phyloP scores from a whole-genome alignment of 2,329 filamentous ascomycete genomes.

The Ceratocystis alfenasii region DNA sequence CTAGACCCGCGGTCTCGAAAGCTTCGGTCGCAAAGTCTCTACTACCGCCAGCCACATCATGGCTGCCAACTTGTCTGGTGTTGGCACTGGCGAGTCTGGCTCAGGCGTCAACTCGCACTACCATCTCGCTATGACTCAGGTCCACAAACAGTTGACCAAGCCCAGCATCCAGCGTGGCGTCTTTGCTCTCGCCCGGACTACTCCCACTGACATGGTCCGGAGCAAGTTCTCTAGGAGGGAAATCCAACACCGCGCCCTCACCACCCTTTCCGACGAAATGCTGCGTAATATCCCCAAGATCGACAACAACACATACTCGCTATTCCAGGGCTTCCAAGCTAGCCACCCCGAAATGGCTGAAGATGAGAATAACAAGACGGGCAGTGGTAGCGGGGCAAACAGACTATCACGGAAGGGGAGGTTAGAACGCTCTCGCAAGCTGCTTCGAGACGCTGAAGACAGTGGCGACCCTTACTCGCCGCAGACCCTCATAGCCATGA shows the following conservation, averaged over 20 bases:
- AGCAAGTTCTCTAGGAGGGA: slow-evolving; percentile 81
- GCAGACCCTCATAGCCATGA: slow-evolving; percentile 59
- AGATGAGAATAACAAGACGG: slow-evolving; percentile 29
- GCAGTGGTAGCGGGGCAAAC: slow-evolving; percentile 42
- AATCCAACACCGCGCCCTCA: slow-evolving; percentile 85
- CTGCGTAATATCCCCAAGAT: slow-evolving; percentile 73
- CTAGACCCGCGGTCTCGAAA: slow-evolving; percentile 77
- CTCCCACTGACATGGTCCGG: slow-evolving; percentile 85
- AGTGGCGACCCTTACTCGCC: slow-evolving; percentile 33
- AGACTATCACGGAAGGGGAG: slow-evolving; percentile 35
- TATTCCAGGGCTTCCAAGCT: slow-evolving; percentile 94
- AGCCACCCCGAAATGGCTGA: slow-evolving; percentile 63
- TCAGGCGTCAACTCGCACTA: slow-evolving; percentile 45
- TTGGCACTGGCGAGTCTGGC: slow-evolving; percentile 40
- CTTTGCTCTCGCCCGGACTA: slow-evolving; percentile 81
- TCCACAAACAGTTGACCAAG: slow-evolving; percentile 77
- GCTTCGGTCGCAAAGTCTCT: slow-evolving; percentile 88
- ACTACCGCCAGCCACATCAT: slow-evolving; percentile 88
- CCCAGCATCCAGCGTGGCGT: slow-evolving; percentile 78
- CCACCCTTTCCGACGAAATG: slow-evolving; percentile 81
- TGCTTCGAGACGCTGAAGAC: slow-evolving; percentile 49
- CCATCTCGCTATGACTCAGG: slow-evolving; percentile 73
- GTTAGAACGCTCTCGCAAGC: slow-evolving; percentile 61
- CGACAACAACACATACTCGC: slow-evolving; percentile 70
- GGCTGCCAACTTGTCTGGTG: slow-evolving; percentile 38